Percentiles rank a stretch among this genome's conserved stretches.
Conservation (phyloP, 352 stramenopile genomes). For the Peronospora farinosa region DNA sequence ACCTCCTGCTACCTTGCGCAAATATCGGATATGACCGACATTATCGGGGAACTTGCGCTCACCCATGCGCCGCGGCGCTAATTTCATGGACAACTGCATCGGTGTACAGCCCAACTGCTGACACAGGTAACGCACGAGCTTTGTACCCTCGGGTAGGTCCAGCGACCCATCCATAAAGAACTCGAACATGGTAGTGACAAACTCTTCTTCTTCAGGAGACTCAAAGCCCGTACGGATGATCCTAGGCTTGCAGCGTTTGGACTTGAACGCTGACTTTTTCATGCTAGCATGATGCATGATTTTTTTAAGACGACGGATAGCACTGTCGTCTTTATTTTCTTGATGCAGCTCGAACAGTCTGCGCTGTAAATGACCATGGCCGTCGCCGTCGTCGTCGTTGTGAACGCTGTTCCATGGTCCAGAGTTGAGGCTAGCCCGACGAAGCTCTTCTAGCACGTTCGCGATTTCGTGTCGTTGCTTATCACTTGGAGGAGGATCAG, state of each 20-base stretch:
- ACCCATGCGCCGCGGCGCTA: conserved; percentile 43
- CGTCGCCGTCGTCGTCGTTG: conserved; percentile 8
- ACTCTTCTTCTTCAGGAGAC: conserved; percentile 53
- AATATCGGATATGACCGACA: conserved; percentile 48
- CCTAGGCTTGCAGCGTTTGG: conserved; percentile 40
- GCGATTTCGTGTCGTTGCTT: conserved; percentile 32
- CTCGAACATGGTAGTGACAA: conserved; percentile 51
- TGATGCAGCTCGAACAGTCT: conserved; percentile 13
- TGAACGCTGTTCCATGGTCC: conserved; percentile 10
- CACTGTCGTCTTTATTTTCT: conserved; percentile 9
- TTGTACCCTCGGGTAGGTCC: conserved; percentile 46
- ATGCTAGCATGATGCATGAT: conserved; percentile 8
- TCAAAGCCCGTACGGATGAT: conserved; percentile 78
- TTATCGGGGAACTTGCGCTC: conserved; percentile 57
- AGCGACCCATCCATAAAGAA: conserved; percentile 57
- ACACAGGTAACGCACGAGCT: conserved; percentile 52
- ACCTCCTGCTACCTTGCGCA: conserved; percentile 24
- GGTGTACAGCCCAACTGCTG: conserved; percentile 45
- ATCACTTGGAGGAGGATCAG: conserved; percentile 29
- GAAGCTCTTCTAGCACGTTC: conserved; percentile 31
- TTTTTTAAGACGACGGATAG: not conserved
- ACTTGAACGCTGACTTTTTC: conserved; percentile 11
- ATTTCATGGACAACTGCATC: conserved; percentile 66
- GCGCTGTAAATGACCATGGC: conserved; percentile 3
- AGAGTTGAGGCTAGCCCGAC: conserved; percentile 32